A percentile compares a stretch with the other conserved stretches of the same genome.
These are phyloP conservation scores for Daldinia eschscholtzii DNA, from an alignment of 2,329 filamentous ascomycete species.

Conservation along the genomic window DNA sequence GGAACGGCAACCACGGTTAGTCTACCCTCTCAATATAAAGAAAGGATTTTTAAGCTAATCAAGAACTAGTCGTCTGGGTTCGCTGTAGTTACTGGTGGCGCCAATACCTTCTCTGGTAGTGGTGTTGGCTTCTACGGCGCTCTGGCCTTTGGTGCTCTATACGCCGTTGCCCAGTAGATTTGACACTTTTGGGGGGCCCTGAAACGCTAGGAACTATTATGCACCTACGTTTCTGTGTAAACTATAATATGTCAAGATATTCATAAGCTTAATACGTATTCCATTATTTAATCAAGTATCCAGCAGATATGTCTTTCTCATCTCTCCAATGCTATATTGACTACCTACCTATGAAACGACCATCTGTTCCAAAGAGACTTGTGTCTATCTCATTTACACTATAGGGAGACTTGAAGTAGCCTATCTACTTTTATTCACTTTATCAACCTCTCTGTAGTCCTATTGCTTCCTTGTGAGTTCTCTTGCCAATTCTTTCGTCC, in stretches of 20 bases:
- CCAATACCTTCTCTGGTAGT: constrained; percentile 24
- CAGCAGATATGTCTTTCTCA: too few species aligned
- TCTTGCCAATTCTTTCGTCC: too few species aligned
- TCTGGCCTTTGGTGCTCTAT: constrained; percentile 36
- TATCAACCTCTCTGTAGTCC: too few species aligned
- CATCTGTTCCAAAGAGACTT: background rate
- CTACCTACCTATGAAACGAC: background rate
- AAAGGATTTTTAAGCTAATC: constrained; percentile 11
- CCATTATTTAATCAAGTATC: background rate
- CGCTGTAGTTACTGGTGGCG: constrained; percentile 24
- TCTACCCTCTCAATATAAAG: background rate
- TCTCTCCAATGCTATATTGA: background rate
- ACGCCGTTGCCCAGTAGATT: constrained; percentile 31
- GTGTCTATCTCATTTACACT: too few species aligned
- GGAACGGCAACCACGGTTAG: constrained; percentile 38
- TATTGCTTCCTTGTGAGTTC: too few species aligned
- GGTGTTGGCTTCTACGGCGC: constrained; percentile 36
- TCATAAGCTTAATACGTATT: constrained; percentile 18
- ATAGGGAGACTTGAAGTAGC: background rate
- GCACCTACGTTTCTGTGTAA: constrained; percentile 7
- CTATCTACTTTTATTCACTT: too few species aligned
- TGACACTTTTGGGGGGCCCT: background rate
- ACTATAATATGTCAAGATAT: constrained; percentile 19
- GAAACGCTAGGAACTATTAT: background rate
- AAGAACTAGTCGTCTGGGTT: constrained; percentile 31